Base-by-base conservation (phyloP, 176 grass and related monocot species). In the Neostapfia colusana region DNA sequence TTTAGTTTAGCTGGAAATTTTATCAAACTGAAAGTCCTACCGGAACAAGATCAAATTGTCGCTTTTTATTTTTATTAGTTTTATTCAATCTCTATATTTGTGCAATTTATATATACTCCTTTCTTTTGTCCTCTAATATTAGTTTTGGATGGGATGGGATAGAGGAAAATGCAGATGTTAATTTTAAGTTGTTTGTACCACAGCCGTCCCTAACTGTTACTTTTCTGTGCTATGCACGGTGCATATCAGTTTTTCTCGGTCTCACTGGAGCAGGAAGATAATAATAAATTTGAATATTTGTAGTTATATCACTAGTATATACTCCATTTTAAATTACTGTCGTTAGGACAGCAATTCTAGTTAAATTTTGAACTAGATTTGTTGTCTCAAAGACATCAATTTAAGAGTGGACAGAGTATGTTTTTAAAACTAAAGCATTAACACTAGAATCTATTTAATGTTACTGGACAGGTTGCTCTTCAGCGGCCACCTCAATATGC, bases 401-500 rank as follows among this genome's bases (percentile, higher is more conserved):
- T 31, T 31, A 31, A 31, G 31, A 31, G 3, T 31, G 31, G 31
- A 31, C 2, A 3, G 31, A 31, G 31, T 31, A 38, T 38, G 7
- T 39, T 74, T 74, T 48, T 8, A 24, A 10, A 41, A 67, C 21
- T 73, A 56, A 37, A 38, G 24, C 9, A 38, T 50, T 77, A n/a
- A 64, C 14, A 50, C 60, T 23, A 23, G 21, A 63, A 36, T 28
- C 46, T 5, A 23, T 77, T 17, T 41, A 69, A 72, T 84, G 27
- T 68, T 37, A 85, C 25, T 87, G 20, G 49, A 76, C 82, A 98
- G 95, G 95, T 94, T 46, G 84, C 95, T 53, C 86, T 92, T 90
- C 89, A 98, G 74, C 89, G 87, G 3, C 95, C 95, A 62, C 89
- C 95, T 70, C 95, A 98, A 70, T 98, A 94, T 86, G 82, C 87